Percentiles rank a stretch among this genome's conserved stretches.
These are phyloP conservation scores for Colletotrichum limetticola DNA, from an alignment of 2,329 filamentous ascomycete species.

Conservation along the genomic window DNA sequence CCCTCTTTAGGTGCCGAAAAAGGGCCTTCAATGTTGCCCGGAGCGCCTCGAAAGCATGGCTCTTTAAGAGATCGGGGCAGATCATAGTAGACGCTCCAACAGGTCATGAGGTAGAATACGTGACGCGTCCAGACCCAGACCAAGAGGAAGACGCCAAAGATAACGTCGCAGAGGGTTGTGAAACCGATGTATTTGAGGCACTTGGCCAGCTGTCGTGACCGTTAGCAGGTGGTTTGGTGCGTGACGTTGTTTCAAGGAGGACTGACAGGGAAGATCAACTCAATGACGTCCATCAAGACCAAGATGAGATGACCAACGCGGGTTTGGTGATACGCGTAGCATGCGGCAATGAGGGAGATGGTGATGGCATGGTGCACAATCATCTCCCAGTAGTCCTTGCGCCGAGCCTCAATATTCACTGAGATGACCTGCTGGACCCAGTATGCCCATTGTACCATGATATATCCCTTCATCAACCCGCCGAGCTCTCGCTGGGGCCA, in stretches of 20 bases:
- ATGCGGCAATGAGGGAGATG: neutral
- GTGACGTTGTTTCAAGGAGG: rapidly evolving
- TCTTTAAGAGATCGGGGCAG: neutral
- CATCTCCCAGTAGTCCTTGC: constrained; percentile 14
- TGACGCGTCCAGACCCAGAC: constrained; percentile 14
- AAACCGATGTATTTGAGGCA: constrained; percentile 1
- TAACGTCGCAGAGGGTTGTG: constrained; percentile 4
- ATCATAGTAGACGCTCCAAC: constrained; percentile 11
- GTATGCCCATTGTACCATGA: constrained; percentile 15
- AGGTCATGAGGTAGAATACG: constrained; percentile 5
- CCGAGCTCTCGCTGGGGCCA: constrained; percentile 13
- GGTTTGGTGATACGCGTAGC: constrained; percentile 14
- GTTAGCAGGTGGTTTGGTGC: neutral
- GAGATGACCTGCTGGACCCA: constrained; percentile 24
- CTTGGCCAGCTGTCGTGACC: neutral
- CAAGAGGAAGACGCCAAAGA: constrained; percentile 7
- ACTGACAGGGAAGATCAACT: constrained; percentile 5
- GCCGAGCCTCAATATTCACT: constrained; percentile 9
- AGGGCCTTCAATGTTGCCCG: neutral
- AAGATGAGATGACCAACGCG: constrained; percentile 3
- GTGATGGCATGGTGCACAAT: constrained; percentile 2
- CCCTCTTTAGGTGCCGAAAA: neutral
- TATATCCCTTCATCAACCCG: constrained; percentile 17
- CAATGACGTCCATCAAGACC: constrained; percentile 12
- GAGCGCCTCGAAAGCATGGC: constrained; percentile 1